These are phyloP conservation scores for Barbarea vulgaris DNA, from an alignment of 345 rosid species.

Conservation along the genomic window DNA sequence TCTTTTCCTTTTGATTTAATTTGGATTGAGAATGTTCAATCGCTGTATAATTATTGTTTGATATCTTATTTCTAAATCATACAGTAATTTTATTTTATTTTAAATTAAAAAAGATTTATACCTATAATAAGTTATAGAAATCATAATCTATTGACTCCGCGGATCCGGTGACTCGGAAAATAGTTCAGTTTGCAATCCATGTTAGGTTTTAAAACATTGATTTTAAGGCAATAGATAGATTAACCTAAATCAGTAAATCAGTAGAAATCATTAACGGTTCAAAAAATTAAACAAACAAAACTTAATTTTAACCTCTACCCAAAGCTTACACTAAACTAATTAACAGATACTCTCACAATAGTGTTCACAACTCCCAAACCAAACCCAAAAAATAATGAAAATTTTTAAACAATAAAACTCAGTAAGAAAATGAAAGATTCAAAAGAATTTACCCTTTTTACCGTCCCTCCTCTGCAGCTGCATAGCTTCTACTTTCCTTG, in stretches of 20 bases:
- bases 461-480: slow-evolving; percentile 48
- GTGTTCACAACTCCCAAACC: slow-evolving; percentile 23
- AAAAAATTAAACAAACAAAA: not conserved
- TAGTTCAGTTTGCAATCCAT: not conserved
- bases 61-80: not conserved
- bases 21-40: no score
- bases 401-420: slow-evolving; percentile 3
- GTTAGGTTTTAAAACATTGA: not conserved
- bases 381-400: slow-evolving; percentile 3
- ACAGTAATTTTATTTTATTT: no score
- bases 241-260: slow-evolving; percentile 3
- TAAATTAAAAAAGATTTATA: no score
- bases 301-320: slow-evolving; percentile 1
- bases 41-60: no score
- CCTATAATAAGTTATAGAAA: no score
- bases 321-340: slow-evolving; percentile 27
- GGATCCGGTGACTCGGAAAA: no score
- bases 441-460: slow-evolving; percentile 4
- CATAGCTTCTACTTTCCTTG: slow-evolving; percentile 56
- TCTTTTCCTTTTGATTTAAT: no score
- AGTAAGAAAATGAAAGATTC: not conserved
- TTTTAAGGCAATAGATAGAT: not conserved
- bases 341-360: slow-evolving; percentile 6
- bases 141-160: not conserved
- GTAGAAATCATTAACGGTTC: not conserved